These are phyloP conservation scores for Solanum ossicruentum DNA, from an alignment of 257 asterid genomes.

Conservation along the genomic window DNA sequence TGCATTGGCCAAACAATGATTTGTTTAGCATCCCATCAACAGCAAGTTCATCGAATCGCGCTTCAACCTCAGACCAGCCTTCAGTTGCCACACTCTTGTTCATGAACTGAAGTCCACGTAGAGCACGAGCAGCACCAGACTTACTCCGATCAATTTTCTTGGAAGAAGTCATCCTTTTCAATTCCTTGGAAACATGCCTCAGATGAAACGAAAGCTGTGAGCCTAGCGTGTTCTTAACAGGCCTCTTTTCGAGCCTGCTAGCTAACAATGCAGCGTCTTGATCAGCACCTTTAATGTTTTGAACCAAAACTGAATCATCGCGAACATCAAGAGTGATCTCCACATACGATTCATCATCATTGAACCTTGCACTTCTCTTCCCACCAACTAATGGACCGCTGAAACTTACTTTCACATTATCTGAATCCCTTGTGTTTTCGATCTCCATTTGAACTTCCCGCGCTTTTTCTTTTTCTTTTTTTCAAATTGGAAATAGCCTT, in stretches of 20 bases:
- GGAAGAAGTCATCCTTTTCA: background rate
- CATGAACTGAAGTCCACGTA: constrained; percentile 4
- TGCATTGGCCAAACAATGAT: constrained; percentile 2
- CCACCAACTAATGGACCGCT: background rate
- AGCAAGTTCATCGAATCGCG: background rate
- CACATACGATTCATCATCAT: background rate
- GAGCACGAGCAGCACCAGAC: constrained; percentile 2
- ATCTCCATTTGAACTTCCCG: background rate
- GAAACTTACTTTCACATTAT: background rate
- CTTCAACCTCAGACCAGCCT: constrained; percentile 3
- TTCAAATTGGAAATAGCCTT: background rate
- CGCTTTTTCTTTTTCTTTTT: background rate
- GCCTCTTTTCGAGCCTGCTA: constrained; percentile 1
- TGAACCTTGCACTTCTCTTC: background rate
- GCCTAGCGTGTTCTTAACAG: background rate
- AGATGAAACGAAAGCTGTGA: background rate
- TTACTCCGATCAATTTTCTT: background rate
- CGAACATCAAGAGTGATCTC: constrained; percentile 4
- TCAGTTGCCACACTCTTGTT: background rate
- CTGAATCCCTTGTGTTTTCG: background rate
- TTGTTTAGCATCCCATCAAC: background rate
- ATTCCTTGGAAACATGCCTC: background rate
- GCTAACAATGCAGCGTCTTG: background rate
- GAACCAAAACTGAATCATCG: background rate
- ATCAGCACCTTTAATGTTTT: background rate